phyloP scores from a whole-genome alignment of 148 eudicot species.

The Chenopodium berlandieri region DNA sequence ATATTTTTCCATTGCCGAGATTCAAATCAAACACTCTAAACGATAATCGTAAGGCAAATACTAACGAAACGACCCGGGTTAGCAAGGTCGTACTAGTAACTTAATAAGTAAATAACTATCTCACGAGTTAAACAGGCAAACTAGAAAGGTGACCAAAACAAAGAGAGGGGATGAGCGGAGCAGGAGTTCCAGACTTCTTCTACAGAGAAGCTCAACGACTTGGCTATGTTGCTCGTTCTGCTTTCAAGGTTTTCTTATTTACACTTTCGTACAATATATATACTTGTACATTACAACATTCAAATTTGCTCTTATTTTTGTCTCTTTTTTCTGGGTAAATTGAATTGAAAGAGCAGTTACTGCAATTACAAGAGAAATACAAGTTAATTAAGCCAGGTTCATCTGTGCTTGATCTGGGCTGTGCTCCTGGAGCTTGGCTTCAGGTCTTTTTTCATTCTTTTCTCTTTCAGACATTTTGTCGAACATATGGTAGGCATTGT shows the following conservation, averaged over 20 bases:
- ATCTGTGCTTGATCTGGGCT: constrained; percentile 92
- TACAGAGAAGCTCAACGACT: constrained; percentile 97
- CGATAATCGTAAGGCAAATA: too few species aligned
- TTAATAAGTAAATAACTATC: too few species aligned
- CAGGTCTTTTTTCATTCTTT: constrained; percentile 43
- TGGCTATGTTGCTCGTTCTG: constrained; percentile 95
- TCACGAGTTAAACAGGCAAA: too few species aligned
- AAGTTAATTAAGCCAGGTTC: constrained; percentile 72
- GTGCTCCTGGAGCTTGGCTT: constrained; percentile 99
- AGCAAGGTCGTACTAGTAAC: too few species aligned
- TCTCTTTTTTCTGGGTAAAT: constrained; percentile 6
- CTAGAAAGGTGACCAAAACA: neutral
- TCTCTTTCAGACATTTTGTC: constrained; percentile 25
- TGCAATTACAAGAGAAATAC: constrained; percentile 87
- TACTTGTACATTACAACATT: too few species aligned
- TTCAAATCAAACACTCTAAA: too few species aligned
- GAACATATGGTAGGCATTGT: constrained; percentile 20
- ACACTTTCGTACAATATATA: too few species aligned
- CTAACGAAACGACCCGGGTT: too few species aligned
- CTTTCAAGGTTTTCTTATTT: constrained; percentile 65
- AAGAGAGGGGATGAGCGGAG: constrained; percentile 47
- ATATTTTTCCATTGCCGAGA: too few species aligned
- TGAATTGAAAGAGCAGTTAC: constrained; percentile 42
- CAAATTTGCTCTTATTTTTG: too few species aligned
- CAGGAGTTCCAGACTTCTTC: constrained; percentile 84